phyloP scores from a whole-genome alignment of 2,329 filamentous ascomycete species.

The Botrytis tulipae region DNA sequence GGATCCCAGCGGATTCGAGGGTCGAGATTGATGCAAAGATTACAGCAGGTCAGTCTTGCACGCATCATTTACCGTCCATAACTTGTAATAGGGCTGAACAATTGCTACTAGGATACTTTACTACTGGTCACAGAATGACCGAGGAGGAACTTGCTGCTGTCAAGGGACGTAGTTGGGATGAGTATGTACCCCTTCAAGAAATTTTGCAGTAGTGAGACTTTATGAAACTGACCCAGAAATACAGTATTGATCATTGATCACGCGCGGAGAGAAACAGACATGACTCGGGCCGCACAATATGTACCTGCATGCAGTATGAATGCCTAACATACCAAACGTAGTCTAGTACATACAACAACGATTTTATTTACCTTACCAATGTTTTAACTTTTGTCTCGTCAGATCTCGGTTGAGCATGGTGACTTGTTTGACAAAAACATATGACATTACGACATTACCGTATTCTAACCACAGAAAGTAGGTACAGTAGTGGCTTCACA shows the following conservation, averaged over 20 bases:
- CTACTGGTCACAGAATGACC: conserved; percentile 84
- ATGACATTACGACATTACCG: conserved; percentile 13
- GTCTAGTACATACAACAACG: conserved; percentile 16
- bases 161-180: conserved; percentile 89
- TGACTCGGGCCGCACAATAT: conserved; percentile 23
- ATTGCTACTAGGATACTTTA: conserved; percentile 63
- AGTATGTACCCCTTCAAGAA: conserved; percentile 48
- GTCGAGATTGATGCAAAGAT: conserved; percentile 99
- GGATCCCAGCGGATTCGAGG: conserved; percentile 90
- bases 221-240: conserved; percentile 33
- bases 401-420: conserved; percentile 21
- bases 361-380: conserved; percentile 3
- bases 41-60: conserved; percentile 66
- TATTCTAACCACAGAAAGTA: not conserved
- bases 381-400: conserved; percentile 10
- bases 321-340: conserved; percentile 22
- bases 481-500: not conserved
- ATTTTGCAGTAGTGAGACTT: conserved; percentile 27
- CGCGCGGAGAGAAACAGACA: conserved; percentile 25
- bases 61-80: conserved; percentile 11
- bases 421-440: conserved; percentile 21
- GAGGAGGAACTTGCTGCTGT: conserved; percentile 82
- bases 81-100: conserved; percentile 37
- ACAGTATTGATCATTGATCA: conserved; percentile 39
- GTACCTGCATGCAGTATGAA: conserved; percentile 24